phyloP scores from a whole-genome alignment of 805 yeast species.

The Barnettozyma salicaria region DNA sequence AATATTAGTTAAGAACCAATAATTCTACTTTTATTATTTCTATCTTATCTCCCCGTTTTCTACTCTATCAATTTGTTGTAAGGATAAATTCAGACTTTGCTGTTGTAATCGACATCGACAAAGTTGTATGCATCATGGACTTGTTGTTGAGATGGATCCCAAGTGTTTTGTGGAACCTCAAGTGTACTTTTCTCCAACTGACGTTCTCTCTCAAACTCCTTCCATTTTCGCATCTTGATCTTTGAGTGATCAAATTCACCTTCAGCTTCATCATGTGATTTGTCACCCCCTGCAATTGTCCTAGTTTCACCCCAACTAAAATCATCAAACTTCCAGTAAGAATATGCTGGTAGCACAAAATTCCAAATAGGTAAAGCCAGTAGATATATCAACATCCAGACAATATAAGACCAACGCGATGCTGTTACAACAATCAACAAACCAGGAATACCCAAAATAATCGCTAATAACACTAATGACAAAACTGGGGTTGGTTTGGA shows the following conservation, averaged over 20 bases:
- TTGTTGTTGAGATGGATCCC: constrained; percentile 25
- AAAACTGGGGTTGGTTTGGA: constrained; percentile 70
- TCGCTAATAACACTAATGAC: constrained; percentile 67
- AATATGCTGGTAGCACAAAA: constrained; percentile 76
- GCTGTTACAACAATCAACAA: constrained; percentile 75
- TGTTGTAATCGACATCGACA: constrained; percentile 10
- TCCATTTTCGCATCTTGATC: constrained; percentile 90
- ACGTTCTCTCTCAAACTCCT: constrained; percentile 76
- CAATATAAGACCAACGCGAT: constrained; percentile 59
- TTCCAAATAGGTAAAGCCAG: constrained; percentile 92
- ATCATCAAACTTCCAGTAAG: constrained; percentile 94
- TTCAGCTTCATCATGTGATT: constrained; percentile 59
- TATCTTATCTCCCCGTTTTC: too few species aligned
- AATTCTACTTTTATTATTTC: background rate
- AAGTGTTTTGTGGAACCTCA: constrained; percentile 23
- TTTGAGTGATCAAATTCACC: constrained; percentile 91
- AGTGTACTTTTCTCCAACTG: constrained; percentile 13
- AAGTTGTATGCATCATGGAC: constrained; percentile 9
- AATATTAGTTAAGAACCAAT: background rate
- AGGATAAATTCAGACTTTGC: too few species aligned
- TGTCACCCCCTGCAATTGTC: constrained; percentile 64
- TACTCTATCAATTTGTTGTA: too few species aligned
- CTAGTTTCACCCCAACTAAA: constrained; percentile 96
- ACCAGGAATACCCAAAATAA: constrained; percentile 85
- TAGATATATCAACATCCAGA: constrained; percentile 77